These are phyloP conservation scores for Penicillium freii DNA, from an alignment of 2,329 filamentous ascomycete genomes.

Conservation along the genomic window DNA sequence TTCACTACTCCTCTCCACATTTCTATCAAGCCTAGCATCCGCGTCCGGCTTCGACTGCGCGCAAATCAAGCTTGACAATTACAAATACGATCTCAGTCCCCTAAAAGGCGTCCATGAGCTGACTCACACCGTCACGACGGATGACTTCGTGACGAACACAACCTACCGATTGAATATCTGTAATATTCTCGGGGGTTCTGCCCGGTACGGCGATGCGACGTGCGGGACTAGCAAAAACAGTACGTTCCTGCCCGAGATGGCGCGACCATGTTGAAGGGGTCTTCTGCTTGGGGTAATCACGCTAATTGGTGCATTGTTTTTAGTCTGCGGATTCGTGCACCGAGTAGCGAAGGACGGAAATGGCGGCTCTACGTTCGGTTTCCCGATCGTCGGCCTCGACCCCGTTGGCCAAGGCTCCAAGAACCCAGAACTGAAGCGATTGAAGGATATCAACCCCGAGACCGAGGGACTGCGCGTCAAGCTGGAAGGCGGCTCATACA, in stretches of 20 bases:
- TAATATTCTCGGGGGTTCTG: slow-evolving; percentile 28
- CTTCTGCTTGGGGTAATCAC: neutral
- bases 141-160: slow-evolving; percentile 32
- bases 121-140: slow-evolving; percentile 31
- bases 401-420: slow-evolving; percentile 47
- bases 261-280: neutral
- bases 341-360: slow-evolving; percentile 49
- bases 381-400: slow-evolving; percentile 74
- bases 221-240: slow-evolving; percentile 38
- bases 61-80: slow-evolving; percentile 34
- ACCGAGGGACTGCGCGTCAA: slow-evolving; percentile 71
- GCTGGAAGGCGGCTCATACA: slow-evolving; percentile 59
- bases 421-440: slow-evolving; percentile 63
- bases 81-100: slow-evolving; percentile 41
- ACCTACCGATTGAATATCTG: slow-evolving; percentile 42
- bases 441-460: slow-evolving; percentile 65
- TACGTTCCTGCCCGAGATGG: slow-evolving; percentile 20
- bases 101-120: slow-evolving; percentile 41
- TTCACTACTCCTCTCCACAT: slow-evolving; percentile 27
- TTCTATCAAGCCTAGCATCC: slow-evolving; percentile 29
- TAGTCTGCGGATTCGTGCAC: slow-evolving; percentile 74
- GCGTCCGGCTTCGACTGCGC: slow-evolving; percentile 41
- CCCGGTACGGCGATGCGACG: slow-evolving; percentile 27
- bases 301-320: neutral
- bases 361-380: slow-evolving; percentile 56